A percentile compares a stretch with the other conserved stretches of the same genome.
phyloP scores from a whole-genome alignment of 1,139 yeast genomes.

The Pichia sp. region DNA sequence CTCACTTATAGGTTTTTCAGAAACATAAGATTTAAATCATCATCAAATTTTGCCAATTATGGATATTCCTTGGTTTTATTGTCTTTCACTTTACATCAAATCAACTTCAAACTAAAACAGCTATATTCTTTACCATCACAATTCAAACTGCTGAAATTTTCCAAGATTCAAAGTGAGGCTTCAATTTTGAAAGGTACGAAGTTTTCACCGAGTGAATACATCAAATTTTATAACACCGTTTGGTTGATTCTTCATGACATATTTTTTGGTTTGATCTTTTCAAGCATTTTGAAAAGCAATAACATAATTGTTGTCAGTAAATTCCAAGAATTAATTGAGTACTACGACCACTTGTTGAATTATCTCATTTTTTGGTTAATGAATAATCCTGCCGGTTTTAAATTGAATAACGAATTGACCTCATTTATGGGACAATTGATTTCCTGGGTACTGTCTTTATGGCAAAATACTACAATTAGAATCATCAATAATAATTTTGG shows the following conservation, averaged over 20 bases:
- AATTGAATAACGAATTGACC: conserved; percentile 81
- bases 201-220: conserved; percentile 59
- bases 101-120: conserved; percentile 73
- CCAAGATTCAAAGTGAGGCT: conserved; percentile 20
- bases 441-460: conserved; percentile 73
- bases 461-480: conserved; percentile 36
- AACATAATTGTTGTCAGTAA: conserved; percentile 27
- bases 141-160: conserved; percentile 44
- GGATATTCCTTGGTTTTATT: conserved; percentile 6
- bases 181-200: conserved; percentile 27
- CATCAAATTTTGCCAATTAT: background rate
- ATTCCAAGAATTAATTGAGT: conserved; percentile 4
- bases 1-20: conserved; percentile 9
- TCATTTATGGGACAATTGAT: conserved; percentile 80
- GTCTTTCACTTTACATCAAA: conserved; percentile 51
- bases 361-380: conserved; percentile 65
- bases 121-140: conserved; percentile 77
- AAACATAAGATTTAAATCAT: background rate
- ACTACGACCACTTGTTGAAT: conserved; percentile 33
- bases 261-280: conserved; percentile 59
- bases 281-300: conserved; percentile 42
- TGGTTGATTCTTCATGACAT: conserved; percentile 86
- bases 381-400: conserved; percentile 90
- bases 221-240: conserved; percentile 75
- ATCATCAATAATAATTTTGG: conserved; percentile 10